Evolutionary conservation across 2,329 filamentous ascomycete species (phyloP).

Genomic region (Pseudogymnoascus verrucosus): DNA sequence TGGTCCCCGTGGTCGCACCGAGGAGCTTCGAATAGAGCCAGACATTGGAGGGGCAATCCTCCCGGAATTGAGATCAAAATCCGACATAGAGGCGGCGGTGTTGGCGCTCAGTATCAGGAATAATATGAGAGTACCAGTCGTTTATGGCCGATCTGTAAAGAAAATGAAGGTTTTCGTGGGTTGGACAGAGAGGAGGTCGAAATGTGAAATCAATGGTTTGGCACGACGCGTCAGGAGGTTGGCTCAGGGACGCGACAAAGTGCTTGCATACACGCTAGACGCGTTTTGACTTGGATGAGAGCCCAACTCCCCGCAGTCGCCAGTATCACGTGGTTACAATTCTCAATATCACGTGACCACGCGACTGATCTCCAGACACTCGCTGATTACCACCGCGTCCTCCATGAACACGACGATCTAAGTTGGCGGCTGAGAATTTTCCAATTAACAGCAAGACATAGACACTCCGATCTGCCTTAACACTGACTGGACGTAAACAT

Average conservation of each 20-base stretch:
- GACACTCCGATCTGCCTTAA: neutral
- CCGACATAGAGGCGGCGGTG: slow-evolving; percentile 49
- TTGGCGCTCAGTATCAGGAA: slow-evolving; percentile 29
- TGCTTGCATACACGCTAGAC: slow-evolving; percentile 7
- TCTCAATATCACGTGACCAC: neutral
- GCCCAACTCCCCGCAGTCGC: neutral
- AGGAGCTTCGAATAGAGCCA: slow-evolving; percentile 21
- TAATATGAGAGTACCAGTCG: slow-evolving; percentile 20
- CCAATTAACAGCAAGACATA: neutral
- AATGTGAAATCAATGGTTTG: slow-evolving; percentile 12
- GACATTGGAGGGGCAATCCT: slow-evolving; percentile 40
- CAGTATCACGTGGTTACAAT: neutral
- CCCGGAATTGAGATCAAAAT: slow-evolving; percentile 38
- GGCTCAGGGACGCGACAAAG: slow-evolving; percentile 5
- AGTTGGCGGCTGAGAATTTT: neutral
- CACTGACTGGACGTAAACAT: neutral
- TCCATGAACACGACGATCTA: neutral
- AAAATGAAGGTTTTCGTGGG: slow-evolving; percentile 14
- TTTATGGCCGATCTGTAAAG: slow-evolving; percentile 11
- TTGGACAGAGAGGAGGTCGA: slow-evolving; percentile 14
- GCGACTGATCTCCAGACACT: neutral
- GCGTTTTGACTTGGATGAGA: neutral
- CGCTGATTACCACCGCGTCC: neutral
- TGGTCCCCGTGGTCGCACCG: slow-evolving; percentile 33
- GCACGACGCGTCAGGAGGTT: slow-evolving; percentile 1